These are phyloP conservation scores for Cyathus striatus DNA, from an alignment of 768 basidiomycete genomes.

Conservation along the genomic window DNA sequence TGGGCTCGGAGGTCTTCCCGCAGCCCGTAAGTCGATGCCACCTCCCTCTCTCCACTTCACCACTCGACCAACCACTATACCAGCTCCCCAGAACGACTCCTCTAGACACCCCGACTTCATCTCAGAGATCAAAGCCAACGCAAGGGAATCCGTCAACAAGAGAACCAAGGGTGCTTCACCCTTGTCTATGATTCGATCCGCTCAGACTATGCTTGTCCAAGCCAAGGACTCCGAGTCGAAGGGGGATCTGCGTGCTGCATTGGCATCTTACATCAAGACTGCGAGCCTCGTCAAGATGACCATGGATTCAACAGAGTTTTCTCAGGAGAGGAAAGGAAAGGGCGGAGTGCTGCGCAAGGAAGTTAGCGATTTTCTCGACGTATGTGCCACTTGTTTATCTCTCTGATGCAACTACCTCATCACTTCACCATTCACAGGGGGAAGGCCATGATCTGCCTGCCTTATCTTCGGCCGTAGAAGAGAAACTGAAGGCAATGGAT, in stretches of 20 bases:
- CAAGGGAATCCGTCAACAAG: conserved; percentile 40
- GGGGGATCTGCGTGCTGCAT: conserved; percentile 59
- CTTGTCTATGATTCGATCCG: conserved; percentile 54
- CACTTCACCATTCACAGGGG: conserved; percentile 20
- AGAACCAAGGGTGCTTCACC: conserved; percentile 57
- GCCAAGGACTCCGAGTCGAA: conserved; percentile 49
- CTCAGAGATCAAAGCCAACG: conserved; percentile 40
- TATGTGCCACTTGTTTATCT: conserved; percentile 24
- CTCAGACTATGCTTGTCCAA: conserved; percentile 47
- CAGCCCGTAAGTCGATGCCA: conserved; percentile 19
- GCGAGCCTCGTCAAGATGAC: conserved; percentile 53
- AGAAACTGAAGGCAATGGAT: conserved; percentile 41
- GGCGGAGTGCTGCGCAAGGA: conserved; percentile 58
- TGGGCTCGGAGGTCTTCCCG: conserved; percentile 21
- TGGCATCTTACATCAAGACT: conserved; percentile 56
- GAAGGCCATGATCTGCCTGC: conserved; percentile 33
- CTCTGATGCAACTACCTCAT: conserved; percentile 7
- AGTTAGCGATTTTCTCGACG: conserved; percentile 60
- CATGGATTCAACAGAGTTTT: conserved; percentile 57
- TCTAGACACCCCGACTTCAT: conserved; percentile 24
- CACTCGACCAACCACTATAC: conserved; percentile 12
- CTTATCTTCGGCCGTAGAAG: conserved; percentile 35
- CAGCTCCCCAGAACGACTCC: conserved; percentile 18
- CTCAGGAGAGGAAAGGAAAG: conserved; percentile 42
- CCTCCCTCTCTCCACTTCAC: conserved; percentile 9